Base-by-base conservation (phyloP, 2,329 filamentous ascomycete species). In the Fusarium sacchari region DNA sequence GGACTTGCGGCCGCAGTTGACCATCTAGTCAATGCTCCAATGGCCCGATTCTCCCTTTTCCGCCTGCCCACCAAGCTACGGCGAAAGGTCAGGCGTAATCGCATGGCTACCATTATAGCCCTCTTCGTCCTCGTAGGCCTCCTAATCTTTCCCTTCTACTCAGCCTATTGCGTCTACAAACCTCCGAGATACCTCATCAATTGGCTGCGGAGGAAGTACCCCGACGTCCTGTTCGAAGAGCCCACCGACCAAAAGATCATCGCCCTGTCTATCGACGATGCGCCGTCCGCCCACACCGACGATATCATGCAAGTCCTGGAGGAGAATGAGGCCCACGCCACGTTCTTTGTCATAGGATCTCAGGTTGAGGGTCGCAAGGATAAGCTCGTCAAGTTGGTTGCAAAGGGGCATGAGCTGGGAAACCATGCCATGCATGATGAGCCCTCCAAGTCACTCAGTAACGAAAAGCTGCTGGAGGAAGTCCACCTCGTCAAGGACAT, bases 381-480 rank as follows among this genome's bases (percentile, higher is more conserved):
- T 11, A 81, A 87, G 7, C 84, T 94, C 37, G 82, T 86, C 47
- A 84, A 88, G 43, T 83, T 93, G 4, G 84, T 93, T n/a, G 83
- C 84, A 42, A 84, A 83, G 55, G 91, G 91, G 28, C 89, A 93
- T 80, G 93, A 95, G 84, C 85, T 97, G 7, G 95, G 89, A 30
- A 97, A 97, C 82, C 95, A 97, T 82, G 95, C 93, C 15, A 95
- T 96, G 94, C 89, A 91, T 80, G 95, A 97, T 82, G 94, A 96
- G 84, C 90, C 94, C 1, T 92, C 91, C 15, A 86, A 88, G 49
- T 84, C 85, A 1, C 85, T 97, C 32, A 82, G 85, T 44, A 86
- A 91, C 58, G 83, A 83, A 2, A 86, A 88, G 69, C 87, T 97
- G 3, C 82, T 85, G 40, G 78, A 80, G 3, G 90, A 97, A 83